A percentile compares a stretch with the other conserved stretches of the same genome.
Conservation (phyloP, 1,284 basidiomycete species). For the Agaricales sp. region DNA sequence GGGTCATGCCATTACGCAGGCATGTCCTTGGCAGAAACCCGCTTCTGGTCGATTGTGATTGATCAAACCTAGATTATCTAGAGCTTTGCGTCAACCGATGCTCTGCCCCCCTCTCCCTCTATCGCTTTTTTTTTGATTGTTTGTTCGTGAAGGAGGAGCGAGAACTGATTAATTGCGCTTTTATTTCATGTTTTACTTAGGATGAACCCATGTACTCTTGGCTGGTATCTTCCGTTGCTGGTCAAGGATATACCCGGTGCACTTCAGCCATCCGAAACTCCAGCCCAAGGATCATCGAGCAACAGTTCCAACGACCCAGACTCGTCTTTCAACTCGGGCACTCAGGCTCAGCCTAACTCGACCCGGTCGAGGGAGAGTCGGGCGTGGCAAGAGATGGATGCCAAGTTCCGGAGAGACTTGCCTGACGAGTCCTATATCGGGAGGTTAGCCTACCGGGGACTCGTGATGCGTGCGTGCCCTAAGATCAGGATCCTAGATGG, state of each 20-base stretch:
- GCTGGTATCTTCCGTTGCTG: slow-evolving; percentile 85
- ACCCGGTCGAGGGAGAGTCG: slow-evolving; percentile 20
- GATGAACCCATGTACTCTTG: slow-evolving; percentile 94
- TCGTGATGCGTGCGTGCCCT: slow-evolving; percentile 70
- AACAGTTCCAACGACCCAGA: background rate
- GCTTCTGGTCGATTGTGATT: too few species aligned
- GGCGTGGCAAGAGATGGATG: slow-evolving; percentile 69
- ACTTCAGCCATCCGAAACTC: slow-evolving; percentile 46
- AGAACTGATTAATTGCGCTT: slow-evolving; percentile 8
- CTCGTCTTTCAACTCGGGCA: background rate
- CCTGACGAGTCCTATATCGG: slow-evolving; percentile 82
- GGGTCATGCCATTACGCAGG: too few species aligned
- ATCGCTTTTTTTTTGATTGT: slow-evolving; percentile 7
- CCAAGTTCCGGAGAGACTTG: slow-evolving; percentile 77
- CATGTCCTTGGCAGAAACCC: too few species aligned
- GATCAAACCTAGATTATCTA: too few species aligned
- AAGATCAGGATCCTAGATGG: slow-evolving; percentile 72
- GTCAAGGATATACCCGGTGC: slow-evolving; percentile 60
- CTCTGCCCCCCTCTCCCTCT: slow-evolving; percentile 9
- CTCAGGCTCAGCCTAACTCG: background rate
- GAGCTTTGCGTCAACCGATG: too few species aligned
- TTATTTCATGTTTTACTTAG: slow-evolving; percentile 24
- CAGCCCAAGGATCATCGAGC: background rate
- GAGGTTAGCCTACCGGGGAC: slow-evolving; percentile 78
- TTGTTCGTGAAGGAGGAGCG: too few species aligned